Evolutionary conservation across 2,329 filamentous ascomycete species (phyloP), one percentile per base, ranked within the genome.

Genomic region (Aspergillus awamori): DNA sequence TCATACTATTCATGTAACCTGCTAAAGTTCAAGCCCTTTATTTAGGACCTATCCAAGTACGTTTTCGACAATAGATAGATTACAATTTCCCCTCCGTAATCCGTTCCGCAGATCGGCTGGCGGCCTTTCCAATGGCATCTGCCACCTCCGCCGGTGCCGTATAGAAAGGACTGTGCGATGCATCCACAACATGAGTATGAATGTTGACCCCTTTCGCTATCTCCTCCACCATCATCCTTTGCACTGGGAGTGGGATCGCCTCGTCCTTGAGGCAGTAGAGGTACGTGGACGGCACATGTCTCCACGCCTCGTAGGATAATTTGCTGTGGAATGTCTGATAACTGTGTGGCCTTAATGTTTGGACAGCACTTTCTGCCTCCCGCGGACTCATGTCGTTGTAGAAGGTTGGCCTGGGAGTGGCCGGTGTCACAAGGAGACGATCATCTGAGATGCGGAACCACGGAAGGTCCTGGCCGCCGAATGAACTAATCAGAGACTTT

Each of bases 121-220:
- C 30, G 10, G 30, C 30, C 10, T 33, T 33, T 7, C 26, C 26
- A 10, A 33, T 33, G 30, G 38, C 48, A 5, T 5, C 13, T 8
- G 49, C 57, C 38, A 53, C n/a, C 5, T 53, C n/a, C 5, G 13
- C 38, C 1, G 49, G 57, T 11, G 22, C 36, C 2, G 47, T 30
- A 47, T 43, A 53, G 26, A 59, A 59, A 20, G 57, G 57, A 38
- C 48, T 59, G 33, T 59, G 57, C 15, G 47, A 45, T n/a, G 57
- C 38, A 47, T 59, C 39, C 15, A 59, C 22, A 24, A n/a, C 20
- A 11, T 53, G 38, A 1, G 57, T 59, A 5, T 8, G 15, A 15
- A 59, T 47, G 5, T 8, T 5, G 4, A 45, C 5, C n/a, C 57
- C 57, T 38, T 53, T 26, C 0, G 48, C 57, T 13, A 45, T n/a